Conservation (phyloP, 352 stramenopile genomes). For the Phytophthora niederhauseri region DNA sequence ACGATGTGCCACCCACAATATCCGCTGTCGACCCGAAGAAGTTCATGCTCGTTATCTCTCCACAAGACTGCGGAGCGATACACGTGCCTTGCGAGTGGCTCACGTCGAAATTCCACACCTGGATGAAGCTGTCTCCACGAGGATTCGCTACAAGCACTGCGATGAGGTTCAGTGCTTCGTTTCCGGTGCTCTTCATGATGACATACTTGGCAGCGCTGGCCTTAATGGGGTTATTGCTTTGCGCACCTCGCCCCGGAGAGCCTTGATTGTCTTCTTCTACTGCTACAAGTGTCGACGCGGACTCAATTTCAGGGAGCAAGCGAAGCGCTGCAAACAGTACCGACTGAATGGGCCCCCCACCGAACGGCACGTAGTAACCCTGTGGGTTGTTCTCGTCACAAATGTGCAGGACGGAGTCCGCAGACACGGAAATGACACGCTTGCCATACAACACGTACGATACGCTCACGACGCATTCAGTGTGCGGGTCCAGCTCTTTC, state of each 20-base stretch:
- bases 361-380: conserved; percentile 75
- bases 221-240: neutral
- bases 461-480: conserved; percentile 47
- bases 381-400: conserved; percentile 74
- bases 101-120: conserved; percentile 80
- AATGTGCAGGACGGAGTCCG: conserved; percentile 66
- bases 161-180: conserved; percentile 54
- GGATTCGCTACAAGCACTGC: conserved; percentile 50
- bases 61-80: conserved; percentile 31
- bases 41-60: conserved; percentile 62
- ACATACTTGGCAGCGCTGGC: conserved; percentile 38
- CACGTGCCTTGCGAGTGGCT: conserved; percentile 69
- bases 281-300: neutral
- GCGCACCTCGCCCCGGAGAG: neutral
- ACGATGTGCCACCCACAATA: conserved; percentile 57
- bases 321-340: conserved; percentile 66
- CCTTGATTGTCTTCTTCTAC: neutral
- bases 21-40: conserved; percentile 54
- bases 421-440: conserved; percentile 65
- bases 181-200: conserved; percentile 57
- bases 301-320: conserved; percentile 39
- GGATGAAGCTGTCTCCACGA: conserved; percentile 62
- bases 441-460: conserved; percentile 68
- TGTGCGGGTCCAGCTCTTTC: conserved; percentile 77
- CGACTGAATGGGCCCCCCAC: conserved; percentile 54